Conservation (phyloP, 352 stramenopile genomes). For the Phytophthora constricta region DNA sequence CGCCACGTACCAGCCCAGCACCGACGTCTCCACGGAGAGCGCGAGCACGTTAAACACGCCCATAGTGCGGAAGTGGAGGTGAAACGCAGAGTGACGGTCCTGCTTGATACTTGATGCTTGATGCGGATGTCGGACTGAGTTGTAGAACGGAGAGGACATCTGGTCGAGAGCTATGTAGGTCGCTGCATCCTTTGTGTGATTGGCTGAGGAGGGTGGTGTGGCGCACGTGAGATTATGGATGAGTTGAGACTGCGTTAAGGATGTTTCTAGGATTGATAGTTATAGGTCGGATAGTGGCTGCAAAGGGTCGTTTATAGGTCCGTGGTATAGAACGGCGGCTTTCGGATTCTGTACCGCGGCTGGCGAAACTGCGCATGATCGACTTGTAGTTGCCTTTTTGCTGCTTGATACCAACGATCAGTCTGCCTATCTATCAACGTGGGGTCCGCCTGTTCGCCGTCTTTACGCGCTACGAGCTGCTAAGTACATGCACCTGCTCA, state of each 20-base stretch:
- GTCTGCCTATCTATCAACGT: neutral
- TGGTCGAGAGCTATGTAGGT: too few species aligned
- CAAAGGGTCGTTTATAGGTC: too few species aligned
- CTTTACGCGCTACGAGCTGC: constrained; percentile 19
- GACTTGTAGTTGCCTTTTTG: neutral
- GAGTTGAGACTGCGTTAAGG: too few species aligned
- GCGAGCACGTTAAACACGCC: constrained; percentile 72
- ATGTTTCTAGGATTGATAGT: too few species aligned
- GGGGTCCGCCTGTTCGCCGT: neutral
- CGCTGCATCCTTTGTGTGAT: too few species aligned
- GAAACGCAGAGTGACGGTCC: constrained; percentile 13
- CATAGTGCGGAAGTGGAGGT: constrained; percentile 38
- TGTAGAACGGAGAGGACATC: too few species aligned
- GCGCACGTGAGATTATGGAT: too few species aligned
- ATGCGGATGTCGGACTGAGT: neutral
- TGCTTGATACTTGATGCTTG: neutral
- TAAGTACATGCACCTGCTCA: constrained; percentile 23
- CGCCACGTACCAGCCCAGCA: constrained; percentile 66
- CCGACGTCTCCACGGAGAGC: constrained; percentile 57
- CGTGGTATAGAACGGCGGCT: neutral
- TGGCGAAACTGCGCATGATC: neutral
- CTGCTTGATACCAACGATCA: neutral
- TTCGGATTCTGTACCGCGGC: neutral
- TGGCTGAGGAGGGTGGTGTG: neutral
- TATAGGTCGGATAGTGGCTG: too few species aligned